Base-by-base conservation (phyloP, 2,329 filamentous ascomycete genomes). In the Xylaria polymorpha region DNA sequence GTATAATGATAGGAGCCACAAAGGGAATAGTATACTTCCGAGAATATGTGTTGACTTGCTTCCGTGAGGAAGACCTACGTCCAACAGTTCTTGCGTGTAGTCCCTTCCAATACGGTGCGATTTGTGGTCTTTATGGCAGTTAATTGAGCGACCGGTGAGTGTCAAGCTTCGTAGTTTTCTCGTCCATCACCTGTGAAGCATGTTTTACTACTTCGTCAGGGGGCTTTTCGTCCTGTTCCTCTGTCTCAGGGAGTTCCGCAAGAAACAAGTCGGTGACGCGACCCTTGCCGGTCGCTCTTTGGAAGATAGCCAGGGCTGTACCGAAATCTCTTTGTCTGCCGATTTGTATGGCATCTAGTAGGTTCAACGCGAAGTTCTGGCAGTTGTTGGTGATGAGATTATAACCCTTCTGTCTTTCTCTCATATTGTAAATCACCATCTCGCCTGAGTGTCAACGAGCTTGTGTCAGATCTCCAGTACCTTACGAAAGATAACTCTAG, bases 351-450 rank as follows among this genome's bases (percentile, higher is more conserved):
- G 69, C 67, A 32, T 73, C 48, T 29, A 73, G 29, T 67, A 73
- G 64, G n/a, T 71, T 72, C 53, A 73, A 50, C 9, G 71, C 71
- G 44, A 73, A 73, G 48, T 71, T 73, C 48, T 73, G 71, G 48
- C 71, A 73, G 58, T 73, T 73, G 50, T 73, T 73, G 9, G 64
- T 66, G 37, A 73, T 73, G 35, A 73, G 67, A 61, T 73, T 73
- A 53, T 73, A 73, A 22, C 61, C 71, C 32, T 71, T 71, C 37
- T 68, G 66, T 44, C 64, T 71, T 56, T 66, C 35, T 61, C 71
- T 68, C 71, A 73, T 73, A 25, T 73, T 71, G n/a, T 62, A 67
- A 20, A 73, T 73, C 18, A 69, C 67, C 71, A 73, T 73, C 25
- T 73, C 71, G 14, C 71, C 71, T 73, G 37, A 9, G 57, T 58